Conservation (phyloP, 2,329 filamentous ascomycete species). For the Phyllosticta citribraziliensis region DNA sequence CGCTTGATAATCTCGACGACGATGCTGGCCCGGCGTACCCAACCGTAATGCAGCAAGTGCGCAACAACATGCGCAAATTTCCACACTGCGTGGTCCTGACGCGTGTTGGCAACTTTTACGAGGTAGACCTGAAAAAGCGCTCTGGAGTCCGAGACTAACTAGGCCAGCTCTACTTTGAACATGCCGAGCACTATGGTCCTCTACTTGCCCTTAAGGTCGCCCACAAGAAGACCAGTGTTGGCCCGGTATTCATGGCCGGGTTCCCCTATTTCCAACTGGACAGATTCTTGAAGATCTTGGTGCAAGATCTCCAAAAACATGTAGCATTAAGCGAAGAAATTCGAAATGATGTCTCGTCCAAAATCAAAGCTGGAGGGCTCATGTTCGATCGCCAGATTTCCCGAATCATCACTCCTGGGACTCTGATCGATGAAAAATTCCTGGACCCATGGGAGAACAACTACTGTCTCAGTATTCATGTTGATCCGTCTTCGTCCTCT, state of each 20-base stretch:
- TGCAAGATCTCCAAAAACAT: slow-evolving; percentile 81
- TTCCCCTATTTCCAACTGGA: slow-evolving; percentile 93
- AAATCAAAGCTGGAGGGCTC: slow-evolving; percentile 64
- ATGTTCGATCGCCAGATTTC: slow-evolving; percentile 78
- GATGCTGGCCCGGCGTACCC: slow-evolving; percentile 57
- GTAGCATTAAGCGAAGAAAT: slow-evolving; percentile 95
- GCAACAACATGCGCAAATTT: slow-evolving; percentile 83
- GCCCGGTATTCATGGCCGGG: slow-evolving; percentile 77
- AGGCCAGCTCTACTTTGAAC: slow-evolving; percentile 72
- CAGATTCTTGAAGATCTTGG: slow-evolving; percentile 82
- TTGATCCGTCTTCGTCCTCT: slow-evolving; percentile 28
- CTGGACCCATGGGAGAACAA: slow-evolving; percentile 92
- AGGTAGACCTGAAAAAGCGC: slow-evolving; percentile 64
- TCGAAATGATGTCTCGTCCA: slow-evolving; percentile 59
- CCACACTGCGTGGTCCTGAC: slow-evolving; percentile 85
- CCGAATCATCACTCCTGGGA: slow-evolving; percentile 86
- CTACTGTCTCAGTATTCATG: slow-evolving; percentile 74
- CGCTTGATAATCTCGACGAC: slow-evolving; percentile 32
- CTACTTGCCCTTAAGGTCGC: slow-evolving; percentile 81
- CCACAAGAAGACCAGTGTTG: slow-evolving; percentile 64
- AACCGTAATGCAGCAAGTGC: slow-evolving; percentile 78
- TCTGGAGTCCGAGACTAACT: not conserved
- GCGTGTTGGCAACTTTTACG: slow-evolving; percentile 90
- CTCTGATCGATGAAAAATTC: slow-evolving; percentile 93
- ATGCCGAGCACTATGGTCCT: slow-evolving; percentile 81